Base-by-base conservation (phyloP, 2,329 filamentous ascomycete genomes). In the Aspergillus chevalieri region DNA sequence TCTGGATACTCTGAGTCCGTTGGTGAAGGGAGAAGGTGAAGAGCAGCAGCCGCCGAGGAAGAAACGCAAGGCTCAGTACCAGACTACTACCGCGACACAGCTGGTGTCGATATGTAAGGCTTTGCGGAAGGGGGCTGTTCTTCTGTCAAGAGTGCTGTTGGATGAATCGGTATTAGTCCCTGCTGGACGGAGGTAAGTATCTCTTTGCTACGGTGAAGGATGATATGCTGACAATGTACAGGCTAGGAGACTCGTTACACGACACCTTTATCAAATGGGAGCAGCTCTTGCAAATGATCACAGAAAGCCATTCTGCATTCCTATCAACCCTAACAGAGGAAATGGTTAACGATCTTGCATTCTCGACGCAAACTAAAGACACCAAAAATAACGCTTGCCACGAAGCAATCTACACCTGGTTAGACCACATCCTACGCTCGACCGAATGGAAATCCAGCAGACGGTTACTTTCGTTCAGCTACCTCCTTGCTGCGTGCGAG, bases 391-490 rank as follows among this genome's bases (percentile, higher is more conserved):
- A 72, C 52, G 59, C 68, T 0, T 55, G 60, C 6, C 61, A 61
- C 33, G 74, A 80, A 61, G 74, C 68, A 2, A 47, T 75, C 28
- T 75, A 68, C 52, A 61, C 71, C 30, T 82, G 79, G 79, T 56
- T 78, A 22, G 55, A 71, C 7, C 75, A 79, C 56, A 65, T 81
- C 8, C 55, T 78, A 22, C 62, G 62, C 4, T 69, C 69, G 9
- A 46, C 62, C 3, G 57, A 61, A 2, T 77, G 72, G 73, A 56
- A 57, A 9, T 54, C 54, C 26, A 53, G 62, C 30, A 58, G 62
- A 28, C 57, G 50, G 26, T 50, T 58, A 14, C 57, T 69, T 12
- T 64, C 68, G 3, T 53, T 60, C 34, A 60, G 56, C 8, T 70
- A 72, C 49, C 51, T 71, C 10, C 53, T 61, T 14, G 62, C 63